These are phyloP conservation scores for Pseudohyphozyma bogoriensis DNA, from an alignment of 768 basidiomycete species.

Conservation along the genomic window DNA sequence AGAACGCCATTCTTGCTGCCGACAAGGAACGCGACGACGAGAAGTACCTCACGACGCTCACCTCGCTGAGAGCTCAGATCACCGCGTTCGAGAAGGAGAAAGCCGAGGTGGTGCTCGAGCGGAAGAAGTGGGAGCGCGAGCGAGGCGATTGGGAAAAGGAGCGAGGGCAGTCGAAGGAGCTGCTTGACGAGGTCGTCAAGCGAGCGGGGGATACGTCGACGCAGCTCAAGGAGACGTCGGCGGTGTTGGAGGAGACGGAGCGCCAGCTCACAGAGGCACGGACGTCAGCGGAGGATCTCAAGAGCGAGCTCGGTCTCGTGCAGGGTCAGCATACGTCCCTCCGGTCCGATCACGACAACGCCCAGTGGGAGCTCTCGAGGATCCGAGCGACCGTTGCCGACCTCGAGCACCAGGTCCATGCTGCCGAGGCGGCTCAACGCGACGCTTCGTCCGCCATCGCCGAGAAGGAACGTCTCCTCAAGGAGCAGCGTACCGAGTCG, in stretches of 20 bases:
- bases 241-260: conserved; percentile 59
- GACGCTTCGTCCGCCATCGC: conserved; percentile 57
- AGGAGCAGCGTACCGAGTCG: conserved; percentile 83
- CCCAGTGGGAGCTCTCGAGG: conserved; percentile 11
- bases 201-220: conserved; percentile 32
- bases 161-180: conserved; percentile 11
- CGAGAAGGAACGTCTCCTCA: conserved; percentile 69
- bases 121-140: conserved; percentile 25
- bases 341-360: conserved; percentile 14
- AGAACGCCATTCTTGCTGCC: conserved; percentile 49
- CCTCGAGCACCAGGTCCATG: conserved; percentile 41
- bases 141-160: conserved; percentile 5
- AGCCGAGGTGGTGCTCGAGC: conserved; percentile 43
- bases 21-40: conserved; percentile 43
- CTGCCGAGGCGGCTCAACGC: conserved; percentile 52
- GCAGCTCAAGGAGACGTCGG: conserved; percentile 37
- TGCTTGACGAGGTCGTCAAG: conserved; percentile 20
- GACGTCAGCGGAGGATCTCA: not conserved
- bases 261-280: conserved; percentile 29
- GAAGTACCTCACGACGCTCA: no score
- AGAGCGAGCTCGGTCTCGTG: not conserved
- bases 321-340: not conserved
- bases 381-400: conserved; percentile 27
- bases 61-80: conserved; percentile 13
- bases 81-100: conserved; percentile 34